Evolutionary conservation across 176 grass and related monocot genomes (phyloP).

Genomic region (Metroxylon sagu): DNA sequence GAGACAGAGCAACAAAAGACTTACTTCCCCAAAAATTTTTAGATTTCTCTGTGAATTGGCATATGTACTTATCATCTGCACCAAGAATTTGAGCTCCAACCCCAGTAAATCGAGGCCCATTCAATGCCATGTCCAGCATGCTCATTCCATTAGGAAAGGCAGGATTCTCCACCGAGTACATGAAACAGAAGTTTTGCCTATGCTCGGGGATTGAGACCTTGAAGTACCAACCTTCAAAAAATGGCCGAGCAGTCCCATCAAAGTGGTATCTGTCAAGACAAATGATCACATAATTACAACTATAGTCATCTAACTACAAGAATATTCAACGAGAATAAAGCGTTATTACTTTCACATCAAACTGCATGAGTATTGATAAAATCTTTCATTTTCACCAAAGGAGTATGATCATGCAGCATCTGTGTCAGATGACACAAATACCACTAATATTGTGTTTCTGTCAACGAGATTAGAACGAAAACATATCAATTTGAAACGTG

Average conservation of each 20-base stretch:
- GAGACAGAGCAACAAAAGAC: slow-evolving; percentile 3
- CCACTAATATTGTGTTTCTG: too few species aligned
- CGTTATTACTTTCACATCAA: too few species aligned
- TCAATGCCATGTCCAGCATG: slow-evolving; percentile 27
- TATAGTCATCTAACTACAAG: too few species aligned
- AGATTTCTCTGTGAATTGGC: slow-evolving; percentile 72
- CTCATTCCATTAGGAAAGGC: slow-evolving; percentile 72
- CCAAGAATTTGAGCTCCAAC: slow-evolving; percentile 83
- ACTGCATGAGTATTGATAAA: too few species aligned
- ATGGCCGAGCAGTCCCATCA: slow-evolving; percentile 51
- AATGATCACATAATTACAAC: too few species aligned
- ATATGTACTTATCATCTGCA: slow-evolving; percentile 82
- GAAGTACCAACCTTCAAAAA: slow-evolving; percentile 98
- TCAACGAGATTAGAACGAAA: too few species aligned
- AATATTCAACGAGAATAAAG: too few species aligned
- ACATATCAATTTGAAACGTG: too few species aligned
- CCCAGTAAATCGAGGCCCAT: slow-evolving; percentile 69
- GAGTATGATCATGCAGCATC: too few species aligned
- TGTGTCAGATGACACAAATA: too few species aligned
- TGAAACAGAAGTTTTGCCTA: slow-evolving; percentile 88
- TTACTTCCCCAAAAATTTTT: slow-evolving; percentile 98
- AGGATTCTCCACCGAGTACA: slow-evolving; percentile 89
- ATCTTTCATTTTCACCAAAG: too few species aligned
- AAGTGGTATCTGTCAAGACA: slow-evolving; percentile 66
- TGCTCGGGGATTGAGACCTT: slow-evolving; percentile 67